Evolutionary conservation across 2,329 filamentous ascomycete genomes (phyloP), one percentile per base, ranked within the genome.

Genomic region (Pyrenophora graminea): DNA sequence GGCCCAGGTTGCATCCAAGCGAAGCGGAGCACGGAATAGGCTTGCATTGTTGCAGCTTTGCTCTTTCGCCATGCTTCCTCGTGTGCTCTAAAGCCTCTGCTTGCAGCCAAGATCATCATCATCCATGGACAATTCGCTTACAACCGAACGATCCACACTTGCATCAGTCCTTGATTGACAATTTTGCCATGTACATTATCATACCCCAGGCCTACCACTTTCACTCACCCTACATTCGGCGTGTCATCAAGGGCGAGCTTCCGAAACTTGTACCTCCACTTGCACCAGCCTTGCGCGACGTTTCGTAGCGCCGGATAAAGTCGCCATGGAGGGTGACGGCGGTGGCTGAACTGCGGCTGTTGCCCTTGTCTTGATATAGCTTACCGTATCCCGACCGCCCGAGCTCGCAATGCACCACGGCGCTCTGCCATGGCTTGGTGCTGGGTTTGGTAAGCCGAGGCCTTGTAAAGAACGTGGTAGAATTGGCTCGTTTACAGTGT

Each of bases 341-440:
- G 23, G 60, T 64, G 63, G 62, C 63, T 66, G 60, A 54, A 59
- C 59, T 64, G 63, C 57, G 62, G 63, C 62, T 67, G 61, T 61
- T 64, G 64, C 55, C 53, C 63, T 63, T 60, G 52, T 39, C 58
- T 45, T 54, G 30, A 56, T 58, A 23, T 52, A 45, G 52, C 56
- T 56, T 36, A 39, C 39, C 15, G 53, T 49, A 50, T 39, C 27
- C 27, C 25, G 10, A 13, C 9, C 25, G 39, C 58, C 49, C 52
- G 50, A 39, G 36, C 48, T 30, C 43, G 36, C 25, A 51, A 57
- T 40, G 45, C 62, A 42, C 40, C 45, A 58, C 55, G 51, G 40
- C 19, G 38, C 39, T 33, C 40, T 53, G 56, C 61, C 62, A 59
- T 65, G 59, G 50, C 57, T 61, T 62, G 56, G 56, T 54, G 38